Evolutionary conservation across 148 eudicot genomes (phyloP).

Genomic region (Rheum nobile): DNA sequence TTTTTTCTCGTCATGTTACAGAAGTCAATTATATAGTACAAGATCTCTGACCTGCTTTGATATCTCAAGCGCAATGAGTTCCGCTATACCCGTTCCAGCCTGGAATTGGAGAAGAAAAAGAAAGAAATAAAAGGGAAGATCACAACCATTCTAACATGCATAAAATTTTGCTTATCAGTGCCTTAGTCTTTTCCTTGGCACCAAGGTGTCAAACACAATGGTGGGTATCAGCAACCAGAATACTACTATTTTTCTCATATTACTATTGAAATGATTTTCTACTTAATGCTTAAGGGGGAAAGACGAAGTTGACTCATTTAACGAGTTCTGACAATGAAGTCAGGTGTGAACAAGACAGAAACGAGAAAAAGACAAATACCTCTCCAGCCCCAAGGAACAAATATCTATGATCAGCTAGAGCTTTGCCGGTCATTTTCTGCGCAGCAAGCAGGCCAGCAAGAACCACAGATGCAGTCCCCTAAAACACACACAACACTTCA

Average conservation of each 20-base stretch:
- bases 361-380: conserved; percentile 25
- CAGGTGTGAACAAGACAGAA: neutral
- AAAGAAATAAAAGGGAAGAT: neutral
- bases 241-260: neutral
- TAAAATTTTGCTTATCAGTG: neutral
- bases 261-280: neutral
- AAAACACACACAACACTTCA: conserved; percentile 6
- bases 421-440: conserved; percentile 55
- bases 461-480: conserved; percentile 97
- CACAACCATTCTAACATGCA: neutral
- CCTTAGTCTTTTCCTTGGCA: neutral
- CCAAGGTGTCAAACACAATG: too few relatives aligned
- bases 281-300: too few relatives aligned
- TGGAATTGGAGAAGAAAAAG: neutral
- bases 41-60: conserved; percentile 75
- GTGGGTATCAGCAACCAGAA: neutral
- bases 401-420: conserved; percentile 70
- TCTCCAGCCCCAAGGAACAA: conserved; percentile 97
- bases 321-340: neutral
- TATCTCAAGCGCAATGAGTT: conserved; percentile 90
- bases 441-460: conserved; percentile 81
- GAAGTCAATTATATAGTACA: neutral
- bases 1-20: neutral
- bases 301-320: neutral
- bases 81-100: conserved; percentile 39